Evolutionary conservation across 331 rosid genomes (phyloP), one percentile per base, ranked within the genome.

Genomic region (Saraca asoca): DNA sequence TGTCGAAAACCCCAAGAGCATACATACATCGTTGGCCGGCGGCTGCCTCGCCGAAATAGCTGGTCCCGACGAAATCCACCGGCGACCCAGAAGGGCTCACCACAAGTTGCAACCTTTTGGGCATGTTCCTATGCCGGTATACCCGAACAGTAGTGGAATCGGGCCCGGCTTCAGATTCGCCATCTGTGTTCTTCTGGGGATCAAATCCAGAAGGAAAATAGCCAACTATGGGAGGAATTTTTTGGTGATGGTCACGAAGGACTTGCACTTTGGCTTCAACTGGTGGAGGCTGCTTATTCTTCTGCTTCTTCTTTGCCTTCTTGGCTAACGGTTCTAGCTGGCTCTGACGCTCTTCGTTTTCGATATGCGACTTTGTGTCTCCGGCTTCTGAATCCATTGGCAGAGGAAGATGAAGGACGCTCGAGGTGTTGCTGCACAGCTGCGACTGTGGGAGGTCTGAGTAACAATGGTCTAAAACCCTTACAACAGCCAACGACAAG

Each of bases 141-240:
- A 83, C 66, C 57, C 74, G 76, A 60, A 81, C 70, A n/a, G 43
- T 66, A 7, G 83, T n/a, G 0, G 89, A 63, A 43, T 38, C 35
- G 5, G 66, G 48, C 45, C 42, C 67, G 9, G 45, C n/a, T 3
- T 64, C 24, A 7, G 71, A 53, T 43, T 49, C 67, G 12, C 29
- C 43, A 13, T 19, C 68, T 5, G 49, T 18, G 4, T 34, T 37
- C 71, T 59, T 62, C 14, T 63, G 42, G 5, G 91, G 95, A 67
- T 86, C 80, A 58, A 86, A 93, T 12, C 97, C 90, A 34, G 96
- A 84, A 7, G 98, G 88, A 12, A 93, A 93, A 74, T 93, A 90
- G 11, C 90, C 96, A 7, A 93, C 60, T 45, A 84, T 16, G 0
- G 98, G 98, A 13, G 91, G 61, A 1, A 60, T 75, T 68, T 63